These are phyloP conservation scores for Waltiozyma sp. DNA, from an alignment of 1,139 yeast species.

Conservation along the genomic window DNA sequence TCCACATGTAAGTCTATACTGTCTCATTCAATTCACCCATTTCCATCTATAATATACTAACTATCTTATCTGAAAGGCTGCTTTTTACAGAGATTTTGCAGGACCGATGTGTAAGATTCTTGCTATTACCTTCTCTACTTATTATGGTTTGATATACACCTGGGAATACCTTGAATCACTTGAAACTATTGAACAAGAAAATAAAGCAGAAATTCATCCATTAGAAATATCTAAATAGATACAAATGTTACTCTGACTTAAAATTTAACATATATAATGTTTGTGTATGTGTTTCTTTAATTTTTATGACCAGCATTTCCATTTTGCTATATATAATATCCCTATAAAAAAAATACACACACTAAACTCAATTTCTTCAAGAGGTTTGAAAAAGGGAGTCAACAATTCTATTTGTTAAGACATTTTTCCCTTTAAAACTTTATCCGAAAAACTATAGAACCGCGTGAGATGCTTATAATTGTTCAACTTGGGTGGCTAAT, in stretches of 20 bases:
- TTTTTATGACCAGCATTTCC: slow-evolving; percentile 16
- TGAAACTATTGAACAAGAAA: slow-evolving; percentile 3
- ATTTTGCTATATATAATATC: slow-evolving; percentile 10
- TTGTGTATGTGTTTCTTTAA: background rate
- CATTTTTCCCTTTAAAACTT: background rate
- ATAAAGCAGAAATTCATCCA: too few species aligned
- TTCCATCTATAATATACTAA: background rate
- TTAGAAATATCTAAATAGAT: too few species aligned
- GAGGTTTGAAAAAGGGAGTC: too few species aligned
- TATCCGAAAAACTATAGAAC: too few species aligned
- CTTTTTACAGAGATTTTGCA: slow-evolving; percentile 33
- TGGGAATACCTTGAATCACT: slow-evolving; percentile 30
- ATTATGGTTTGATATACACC: slow-evolving; percentile 28
- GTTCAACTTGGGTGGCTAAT: slow-evolving; percentile 20
- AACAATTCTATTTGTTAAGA: slow-evolving; percentile 5
- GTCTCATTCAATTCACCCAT: slow-evolving; percentile 6
- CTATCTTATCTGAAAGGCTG: slow-evolving; percentile 11
- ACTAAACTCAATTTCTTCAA: too few species aligned
- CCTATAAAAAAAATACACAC: background rate
- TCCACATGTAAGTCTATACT: slow-evolving; percentile 8
- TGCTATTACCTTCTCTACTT: slow-evolving; percentile 29
- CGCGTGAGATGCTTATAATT: slow-evolving; percentile 1
- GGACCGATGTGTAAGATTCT: slow-evolving; percentile 32
- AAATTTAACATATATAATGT: too few species aligned
- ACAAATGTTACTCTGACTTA: too few species aligned